Percentiles rank a stretch among this genome's conserved stretches.
Conservation (phyloP, 331 rosid species). For the Saraca asoca region DNA sequence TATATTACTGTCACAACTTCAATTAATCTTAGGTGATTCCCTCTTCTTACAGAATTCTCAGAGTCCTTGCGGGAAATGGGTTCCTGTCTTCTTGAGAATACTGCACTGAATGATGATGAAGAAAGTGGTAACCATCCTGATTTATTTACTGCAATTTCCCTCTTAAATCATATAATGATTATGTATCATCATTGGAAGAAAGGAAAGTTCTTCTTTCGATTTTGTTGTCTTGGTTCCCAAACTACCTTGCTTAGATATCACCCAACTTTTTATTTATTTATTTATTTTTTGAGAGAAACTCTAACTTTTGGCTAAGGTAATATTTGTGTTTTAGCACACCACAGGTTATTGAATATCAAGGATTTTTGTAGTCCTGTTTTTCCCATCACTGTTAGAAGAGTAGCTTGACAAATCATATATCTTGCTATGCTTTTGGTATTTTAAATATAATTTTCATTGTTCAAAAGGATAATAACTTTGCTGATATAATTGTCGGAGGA, state of each 20-base stretch:
- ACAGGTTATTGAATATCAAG: no score
- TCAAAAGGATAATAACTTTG: neutral
- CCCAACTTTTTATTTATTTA: no score
- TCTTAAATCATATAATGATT: neutral
- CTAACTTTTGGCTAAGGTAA: no score
- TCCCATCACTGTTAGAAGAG: neutral
- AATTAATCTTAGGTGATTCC: neutral
- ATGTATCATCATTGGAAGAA: no score
- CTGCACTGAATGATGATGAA: slow-evolving; percentile 84
- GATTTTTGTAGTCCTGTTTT: neutral
- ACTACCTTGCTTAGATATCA: no score
- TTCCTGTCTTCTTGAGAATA: slow-evolving; percentile 93
- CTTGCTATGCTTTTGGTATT: neutral
- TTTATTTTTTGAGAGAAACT: no score
- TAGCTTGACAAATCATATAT: neutral
- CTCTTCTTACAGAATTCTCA: slow-evolving; percentile 62
- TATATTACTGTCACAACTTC: neutral
- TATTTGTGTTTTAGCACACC: no score
- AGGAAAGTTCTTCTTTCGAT: no score
- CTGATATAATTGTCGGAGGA: neutral
- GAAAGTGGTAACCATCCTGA: slow-evolving; percentile 63
- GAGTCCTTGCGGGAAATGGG: slow-evolving; percentile 93
- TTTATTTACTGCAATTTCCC: neutral
- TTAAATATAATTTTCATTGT: neutral
- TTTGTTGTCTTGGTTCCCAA: no score